These are phyloP conservation scores for Pisolithus orientalis DNA, from an alignment of 768 basidiomycete genomes.

Conservation along the genomic window DNA sequence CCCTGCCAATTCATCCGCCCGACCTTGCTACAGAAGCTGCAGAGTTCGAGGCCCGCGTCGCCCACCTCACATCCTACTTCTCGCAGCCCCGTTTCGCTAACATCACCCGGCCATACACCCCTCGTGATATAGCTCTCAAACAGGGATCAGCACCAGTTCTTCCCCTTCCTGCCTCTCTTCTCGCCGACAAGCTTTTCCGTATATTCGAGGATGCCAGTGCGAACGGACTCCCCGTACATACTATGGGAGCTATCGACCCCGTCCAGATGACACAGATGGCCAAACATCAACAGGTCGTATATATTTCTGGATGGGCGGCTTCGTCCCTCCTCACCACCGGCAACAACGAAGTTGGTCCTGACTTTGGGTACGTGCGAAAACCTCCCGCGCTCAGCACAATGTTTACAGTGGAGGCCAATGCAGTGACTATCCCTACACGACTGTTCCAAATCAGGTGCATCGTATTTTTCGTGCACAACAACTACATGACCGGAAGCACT, in stretches of 20 bases:
- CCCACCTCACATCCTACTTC: constrained; percentile 69
- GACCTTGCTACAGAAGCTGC: constrained; percentile 50
- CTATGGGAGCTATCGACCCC: constrained; percentile 91
- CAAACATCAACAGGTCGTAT: constrained; percentile 75
- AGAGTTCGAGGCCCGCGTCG: constrained; percentile 55
- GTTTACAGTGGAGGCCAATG: constrained; percentile 1
- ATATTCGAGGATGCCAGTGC: constrained; percentile 57
- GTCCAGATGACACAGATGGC: constrained; percentile 96
- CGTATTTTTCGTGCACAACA: constrained; percentile 88
- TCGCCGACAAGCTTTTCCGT: constrained; percentile 80
- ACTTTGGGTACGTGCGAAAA: constrained; percentile 56
- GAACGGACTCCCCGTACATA: constrained; percentile 70
- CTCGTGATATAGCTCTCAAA: constrained; percentile 77
- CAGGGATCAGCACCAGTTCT: constrained; percentile 81
- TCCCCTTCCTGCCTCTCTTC: constrained; percentile 68
- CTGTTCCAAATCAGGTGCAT: constrained; percentile 93
- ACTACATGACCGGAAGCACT: constrained; percentile 89
- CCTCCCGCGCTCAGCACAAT: background rate
- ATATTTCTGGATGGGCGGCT: constrained; percentile 90
- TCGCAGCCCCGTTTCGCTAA: constrained; percentile 62
- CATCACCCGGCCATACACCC: constrained; percentile 75
- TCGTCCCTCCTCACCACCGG: constrained; percentile 84
- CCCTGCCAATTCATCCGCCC: constrained; percentile 54
- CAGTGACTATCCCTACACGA: constrained; percentile 94
- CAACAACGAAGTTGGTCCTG: constrained; percentile 88